phyloP scores from a whole-genome alignment of 257 asterid species.

The Plectranthus barbatus region DNA sequence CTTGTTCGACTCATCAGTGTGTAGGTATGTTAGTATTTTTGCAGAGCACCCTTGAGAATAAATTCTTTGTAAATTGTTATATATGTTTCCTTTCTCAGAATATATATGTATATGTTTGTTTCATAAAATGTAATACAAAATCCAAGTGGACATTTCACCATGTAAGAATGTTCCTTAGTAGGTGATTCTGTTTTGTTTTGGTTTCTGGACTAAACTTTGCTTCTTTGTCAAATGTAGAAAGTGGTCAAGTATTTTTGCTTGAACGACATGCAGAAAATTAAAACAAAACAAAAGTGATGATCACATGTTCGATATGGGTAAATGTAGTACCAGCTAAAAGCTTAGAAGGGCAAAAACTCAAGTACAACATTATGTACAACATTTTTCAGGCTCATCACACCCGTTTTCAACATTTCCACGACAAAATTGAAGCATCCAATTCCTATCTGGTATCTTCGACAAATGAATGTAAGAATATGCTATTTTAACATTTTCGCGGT shows the following conservation, averaged over 20 bases:
- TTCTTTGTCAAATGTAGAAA: constrained; percentile 12
- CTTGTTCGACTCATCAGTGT: too few relatives aligned
- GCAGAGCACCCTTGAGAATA: too few relatives aligned
- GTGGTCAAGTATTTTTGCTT: constrained; percentile 13
- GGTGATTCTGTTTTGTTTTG: too few relatives aligned
- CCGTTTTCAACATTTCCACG: not conserved
- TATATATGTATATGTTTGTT: constrained; percentile 1
- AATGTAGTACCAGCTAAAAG: too few relatives aligned
- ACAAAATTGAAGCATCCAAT: constrained; percentile 10
- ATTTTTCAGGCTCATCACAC: not conserved
- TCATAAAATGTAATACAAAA: constrained; percentile 22
- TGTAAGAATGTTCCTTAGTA: constrained; percentile 5
- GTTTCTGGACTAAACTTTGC: constrained; percentile 16
- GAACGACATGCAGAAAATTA: too few relatives aligned
- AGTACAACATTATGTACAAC: too few relatives aligned
- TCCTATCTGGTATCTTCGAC: not conserved
- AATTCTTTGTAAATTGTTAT: too few relatives aligned
- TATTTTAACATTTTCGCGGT: constrained; percentile 45
- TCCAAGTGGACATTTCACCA: constrained; percentile 1
- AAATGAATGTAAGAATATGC: not conserved
- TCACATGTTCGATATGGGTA: too few relatives aligned
- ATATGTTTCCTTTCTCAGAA: too few relatives aligned
- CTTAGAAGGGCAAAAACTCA: too few relatives aligned
- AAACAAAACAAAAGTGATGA: too few relatives aligned
- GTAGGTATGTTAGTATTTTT: too few relatives aligned